phyloP scores from a whole-genome alignment of 2,329 filamentous ascomycete genomes.

The Cryphonectria nitschkei region DNA sequence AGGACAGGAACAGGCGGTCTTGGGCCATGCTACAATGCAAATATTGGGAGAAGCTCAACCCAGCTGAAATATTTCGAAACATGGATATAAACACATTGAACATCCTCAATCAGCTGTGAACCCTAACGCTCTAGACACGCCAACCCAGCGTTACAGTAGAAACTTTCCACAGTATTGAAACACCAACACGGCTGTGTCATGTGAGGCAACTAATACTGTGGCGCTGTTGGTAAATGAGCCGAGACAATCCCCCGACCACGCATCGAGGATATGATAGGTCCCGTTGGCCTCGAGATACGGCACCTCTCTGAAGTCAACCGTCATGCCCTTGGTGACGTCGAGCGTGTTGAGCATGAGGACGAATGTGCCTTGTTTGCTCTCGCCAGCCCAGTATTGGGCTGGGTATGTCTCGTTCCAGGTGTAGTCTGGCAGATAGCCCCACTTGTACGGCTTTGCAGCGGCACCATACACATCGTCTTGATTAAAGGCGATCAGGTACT shows the following conservation, averaged over 20 bases:
- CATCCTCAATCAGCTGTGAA: neutral
- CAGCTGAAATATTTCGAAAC: no score
- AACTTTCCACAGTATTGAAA: constrained; percentile 19
- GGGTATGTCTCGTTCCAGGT: constrained; percentile 53
- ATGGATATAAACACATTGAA: neutral
- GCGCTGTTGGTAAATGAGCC: constrained; percentile 13
- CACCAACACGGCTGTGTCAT: constrained; percentile 19
- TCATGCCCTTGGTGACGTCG: constrained; percentile 41
- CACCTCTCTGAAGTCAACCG: constrained; percentile 47
- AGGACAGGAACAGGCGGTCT: no score
- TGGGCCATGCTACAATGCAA: no score
- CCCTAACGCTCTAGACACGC: neutral
- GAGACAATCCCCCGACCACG: constrained; percentile 19
- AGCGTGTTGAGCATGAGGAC: constrained; percentile 50
- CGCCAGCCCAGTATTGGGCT: constrained; percentile 54
- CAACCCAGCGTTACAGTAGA: neutral
- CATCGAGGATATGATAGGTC: constrained; percentile 16
- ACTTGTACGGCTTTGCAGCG: constrained; percentile 50
- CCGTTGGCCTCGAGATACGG: constrained; percentile 34
- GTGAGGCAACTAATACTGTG: constrained; percentile 13
- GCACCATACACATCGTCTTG: constrained; percentile 49
- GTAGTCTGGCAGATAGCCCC: constrained; percentile 53
- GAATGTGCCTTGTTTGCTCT: constrained; percentile 46
- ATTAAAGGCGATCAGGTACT: constrained; percentile 45
- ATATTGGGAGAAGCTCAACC: no score